Evolutionary conservation across 176 grass and related monocot genomes (phyloP).

Genomic region (Dactylis glomerata): DNA sequence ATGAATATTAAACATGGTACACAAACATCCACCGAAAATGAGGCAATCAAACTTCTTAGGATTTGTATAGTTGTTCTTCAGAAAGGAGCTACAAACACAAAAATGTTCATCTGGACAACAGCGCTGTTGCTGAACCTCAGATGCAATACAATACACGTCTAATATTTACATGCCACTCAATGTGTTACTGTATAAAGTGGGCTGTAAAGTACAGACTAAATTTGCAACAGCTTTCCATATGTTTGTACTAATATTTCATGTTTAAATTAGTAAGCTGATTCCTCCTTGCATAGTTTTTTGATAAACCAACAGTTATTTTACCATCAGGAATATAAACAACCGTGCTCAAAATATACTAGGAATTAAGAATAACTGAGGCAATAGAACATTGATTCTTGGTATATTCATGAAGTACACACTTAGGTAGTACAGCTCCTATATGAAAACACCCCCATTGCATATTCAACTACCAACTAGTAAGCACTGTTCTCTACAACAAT

Average conservation of each 20-base stretch:
- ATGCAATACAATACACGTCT: neutral
- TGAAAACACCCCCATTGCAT: neutral
- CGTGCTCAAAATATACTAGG: neutral
- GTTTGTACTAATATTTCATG: neutral
- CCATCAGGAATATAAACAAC: neutral
- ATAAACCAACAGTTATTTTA: conserved; percentile 1
- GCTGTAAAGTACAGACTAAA: neutral
- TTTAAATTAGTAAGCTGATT: neutral
- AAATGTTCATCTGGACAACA: neutral
- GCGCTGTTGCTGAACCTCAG: neutral
- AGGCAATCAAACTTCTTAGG: neutral
- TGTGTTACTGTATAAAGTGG: neutral
- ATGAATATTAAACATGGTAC: neutral
- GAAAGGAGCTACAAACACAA: neutral
- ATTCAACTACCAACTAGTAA: neutral
- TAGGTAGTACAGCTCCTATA: neutral
- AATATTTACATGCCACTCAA: neutral
- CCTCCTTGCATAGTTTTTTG: neutral
- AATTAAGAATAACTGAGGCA: neutral
- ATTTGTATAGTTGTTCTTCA: conserved; percentile 13
- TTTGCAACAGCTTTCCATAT: conserved; percentile 1
- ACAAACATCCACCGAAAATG: conserved; percentile 1
- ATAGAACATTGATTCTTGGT: neutral
- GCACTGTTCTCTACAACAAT: neutral
- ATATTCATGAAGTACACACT: neutral